These are phyloP conservation scores for Talaromyces sp. DNA, from an alignment of 2,329 filamentous ascomycete species.

Conservation along the genomic window DNA sequence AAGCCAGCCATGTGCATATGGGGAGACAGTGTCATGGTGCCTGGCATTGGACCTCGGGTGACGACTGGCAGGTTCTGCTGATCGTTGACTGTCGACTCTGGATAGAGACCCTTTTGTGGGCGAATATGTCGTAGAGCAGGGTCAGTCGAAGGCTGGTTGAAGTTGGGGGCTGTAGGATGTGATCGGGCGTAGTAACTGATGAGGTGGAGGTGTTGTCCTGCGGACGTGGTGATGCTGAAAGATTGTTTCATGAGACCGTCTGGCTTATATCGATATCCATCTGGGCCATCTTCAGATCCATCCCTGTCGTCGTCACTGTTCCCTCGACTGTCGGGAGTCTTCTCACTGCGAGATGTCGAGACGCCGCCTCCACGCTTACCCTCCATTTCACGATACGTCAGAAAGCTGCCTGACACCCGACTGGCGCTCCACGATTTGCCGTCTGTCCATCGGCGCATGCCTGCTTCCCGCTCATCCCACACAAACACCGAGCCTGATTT, in stretches of 20 bases:
- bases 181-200: slow-evolving; percentile 95
- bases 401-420: slow-evolving; percentile 91
- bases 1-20: slow-evolving; percentile 56
- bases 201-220: slow-evolving; percentile 85
- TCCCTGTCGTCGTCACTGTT: slow-evolving; percentile 79
- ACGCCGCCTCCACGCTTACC: slow-evolving; percentile 74
- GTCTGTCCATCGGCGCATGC: slow-evolving; percentile 97
- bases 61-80: slow-evolving; percentile 74
- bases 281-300: slow-evolving; percentile 67
- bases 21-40: slow-evolving; percentile 51
- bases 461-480: slow-evolving; percentile 98
- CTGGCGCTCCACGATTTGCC: slow-evolving; percentile 99
- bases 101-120: slow-evolving; percentile 92
- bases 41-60: slow-evolving; percentile 67
- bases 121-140: slow-evolving; percentile 74
- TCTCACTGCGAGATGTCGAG: slow-evolving; percentile 59
- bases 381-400: slow-evolving; percentile 98
- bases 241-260: slow-evolving; percentile 99
- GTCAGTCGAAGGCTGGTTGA: slow-evolving; percentile 79
- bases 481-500: slow-evolving; percentile 96
- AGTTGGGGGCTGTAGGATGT: slow-evolving; percentile 65
- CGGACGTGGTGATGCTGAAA: slow-evolving; percentile 94
- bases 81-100: slow-evolving; percentile 89
- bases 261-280: slow-evolving; percentile 90
- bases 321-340: slow-evolving; percentile 77